Evolutionary conservation across 768 basidiomycete genomes (phyloP), one percentile per base, ranked within the genome.

Genomic region (Naematelia aurantialba): DNA sequence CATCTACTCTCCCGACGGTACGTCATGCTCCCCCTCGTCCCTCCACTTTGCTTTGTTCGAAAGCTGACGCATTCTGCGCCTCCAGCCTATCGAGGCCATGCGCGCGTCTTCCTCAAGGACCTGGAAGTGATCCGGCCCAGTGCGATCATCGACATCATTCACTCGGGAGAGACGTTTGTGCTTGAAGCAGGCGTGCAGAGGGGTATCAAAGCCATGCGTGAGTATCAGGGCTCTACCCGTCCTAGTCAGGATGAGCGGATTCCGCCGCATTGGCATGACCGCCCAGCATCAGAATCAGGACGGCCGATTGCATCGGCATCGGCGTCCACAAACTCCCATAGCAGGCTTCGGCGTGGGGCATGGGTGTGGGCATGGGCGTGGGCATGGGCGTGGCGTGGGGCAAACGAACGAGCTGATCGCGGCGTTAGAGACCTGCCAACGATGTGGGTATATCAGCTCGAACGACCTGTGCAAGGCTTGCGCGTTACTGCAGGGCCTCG

Each of bases 61-160:
- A 52, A n/a, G 29, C 34, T 30, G 4, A n/a, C 21, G n/a, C n/a
- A n/a, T n/a, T n/a, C n/a, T n/a, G 22, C 49, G 14, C 27, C 24
- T 12, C 5, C 50, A 74, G 96, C 96, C 3, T 99, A 99, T 75
- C 88, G 96, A 5, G 96, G 96, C 0, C 93, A 98, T 73, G 92
- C 96, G 0, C 83, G 96, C 49, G 85, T 84, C 0, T 94, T 98
- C 68, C 83, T 99, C 39, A 99, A 99, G 77, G 91, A 96, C 63
- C 81, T 98, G 13, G 96, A 99, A 79, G 89, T 88, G 0, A 87
- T 92, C 21, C 83, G 96, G 12, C 93, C 96, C 0, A 91, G 88
- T 70, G 90, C 90, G 0, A 96, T 99, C 65, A 90, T 99, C 62
- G 96, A 99, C 75, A 94, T 98, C 60, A 96, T 98, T 26, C 91